phyloP scores from a whole-genome alignment of 2,329 filamentous ascomycete genomes.

The Colletotrichum incanum region DNA sequence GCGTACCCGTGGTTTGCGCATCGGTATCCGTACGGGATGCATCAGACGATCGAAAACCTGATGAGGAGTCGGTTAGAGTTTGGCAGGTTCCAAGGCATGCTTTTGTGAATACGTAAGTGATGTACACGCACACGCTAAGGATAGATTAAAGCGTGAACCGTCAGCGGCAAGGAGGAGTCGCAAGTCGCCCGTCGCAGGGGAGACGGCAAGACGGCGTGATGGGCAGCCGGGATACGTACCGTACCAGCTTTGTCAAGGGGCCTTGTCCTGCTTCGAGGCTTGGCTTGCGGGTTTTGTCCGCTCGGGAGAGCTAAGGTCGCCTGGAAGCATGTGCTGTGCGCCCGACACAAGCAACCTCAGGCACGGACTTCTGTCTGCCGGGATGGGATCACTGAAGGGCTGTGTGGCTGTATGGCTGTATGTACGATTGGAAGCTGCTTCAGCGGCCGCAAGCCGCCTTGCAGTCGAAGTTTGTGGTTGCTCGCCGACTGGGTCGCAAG shows the following conservation, averaged over 20 bases:
- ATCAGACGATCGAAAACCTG: constrained; percentile 25
- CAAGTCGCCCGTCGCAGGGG: not conserved
- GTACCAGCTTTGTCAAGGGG: not conserved
- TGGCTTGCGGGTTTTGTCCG: constrained; percentile 7
- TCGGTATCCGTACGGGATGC: constrained; percentile 9
- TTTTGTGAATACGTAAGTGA: constrained; percentile 36
- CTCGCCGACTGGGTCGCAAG: not conserved
- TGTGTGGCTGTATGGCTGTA: not conserved
- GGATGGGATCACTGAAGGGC: not conserved
- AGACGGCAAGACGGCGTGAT: not conserved
- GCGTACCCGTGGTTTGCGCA: not conserved
- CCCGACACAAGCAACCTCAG: not conserved
- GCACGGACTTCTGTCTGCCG: not conserved
- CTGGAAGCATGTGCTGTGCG: not conserved
- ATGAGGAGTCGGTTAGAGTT: constrained; percentile 33
- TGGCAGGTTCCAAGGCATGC: constrained; percentile 39
- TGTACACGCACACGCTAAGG: constrained; percentile 25
- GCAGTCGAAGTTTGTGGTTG: not conserved
- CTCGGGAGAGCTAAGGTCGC: constrained; percentile 12
- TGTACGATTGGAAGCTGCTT: not conserved
- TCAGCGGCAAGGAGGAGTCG: constrained; percentile 11
- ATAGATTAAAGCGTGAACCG: constrained; percentile 18
- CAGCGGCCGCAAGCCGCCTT: not conserved
- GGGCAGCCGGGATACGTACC: constrained; percentile 6
- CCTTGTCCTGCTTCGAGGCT: constrained; percentile 8